phyloP scores from a whole-genome alignment of 331 rosid species.

The Acacia pycnantha region DNA sequence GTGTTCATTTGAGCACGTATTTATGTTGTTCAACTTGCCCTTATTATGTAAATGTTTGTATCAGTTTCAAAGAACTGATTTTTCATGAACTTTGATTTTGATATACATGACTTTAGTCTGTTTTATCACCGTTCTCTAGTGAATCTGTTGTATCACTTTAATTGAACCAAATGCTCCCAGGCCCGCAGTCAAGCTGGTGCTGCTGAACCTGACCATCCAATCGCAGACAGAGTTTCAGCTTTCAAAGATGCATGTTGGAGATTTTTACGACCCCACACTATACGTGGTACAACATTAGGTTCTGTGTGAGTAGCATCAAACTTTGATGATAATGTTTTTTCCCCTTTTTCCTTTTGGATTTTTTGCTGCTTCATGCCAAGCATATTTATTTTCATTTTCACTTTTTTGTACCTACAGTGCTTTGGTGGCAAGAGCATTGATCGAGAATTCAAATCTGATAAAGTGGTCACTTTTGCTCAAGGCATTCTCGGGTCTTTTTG shows the following conservation, averaged over 20 bases:
- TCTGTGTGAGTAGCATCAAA: slow-evolving; percentile 59
- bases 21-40: not conserved
- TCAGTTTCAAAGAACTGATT: not conserved
- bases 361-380: not conserved
- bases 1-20: not conserved
- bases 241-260: slow-evolving; percentile 97
- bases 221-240: slow-evolving; percentile 51
- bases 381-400: slow-evolving; percentile 22
- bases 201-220: slow-evolving; percentile 66
- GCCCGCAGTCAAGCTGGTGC: slow-evolving; percentile 82
- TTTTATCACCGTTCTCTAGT: not conserved
- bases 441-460: slow-evolving; percentile 85
- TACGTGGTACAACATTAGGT: slow-evolving; percentile 92
- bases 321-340: not conserved
- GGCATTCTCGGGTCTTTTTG: slow-evolving; percentile 89
- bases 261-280: slow-evolving; percentile 93
- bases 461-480: slow-evolving; percentile 90
- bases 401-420: slow-evolving; percentile 57
- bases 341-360: no score
- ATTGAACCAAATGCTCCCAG: slow-evolving; percentile 54
- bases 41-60: not conserved
- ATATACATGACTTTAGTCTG: not conserved
- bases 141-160: slow-evolving; percentile 16
- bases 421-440: slow-evolving; percentile 85
- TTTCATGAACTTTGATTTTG: slow-evolving; percentile 15